Conservation (phyloP, 192 early-diverging fungal genomes). For the Coemansia sp. region DNA sequence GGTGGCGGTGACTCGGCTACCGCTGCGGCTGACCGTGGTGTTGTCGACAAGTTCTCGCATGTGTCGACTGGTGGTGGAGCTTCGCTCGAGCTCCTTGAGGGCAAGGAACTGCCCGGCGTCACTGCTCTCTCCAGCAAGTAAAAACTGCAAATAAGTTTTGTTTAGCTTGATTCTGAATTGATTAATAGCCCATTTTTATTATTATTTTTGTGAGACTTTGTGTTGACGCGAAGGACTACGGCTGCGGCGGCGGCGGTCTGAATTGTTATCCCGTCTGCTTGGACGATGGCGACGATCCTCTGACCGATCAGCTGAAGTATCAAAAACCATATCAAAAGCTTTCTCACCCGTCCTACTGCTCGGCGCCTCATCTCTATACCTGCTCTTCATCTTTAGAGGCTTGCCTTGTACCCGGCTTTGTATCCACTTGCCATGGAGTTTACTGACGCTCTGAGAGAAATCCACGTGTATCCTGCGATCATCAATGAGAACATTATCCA, state of each 20-base stretch:
- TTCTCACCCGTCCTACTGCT: neutral
- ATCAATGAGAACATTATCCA: constrained; percentile 96
- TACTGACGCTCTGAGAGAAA: constrained; percentile 95
- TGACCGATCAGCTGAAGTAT: constrained; percentile 5
- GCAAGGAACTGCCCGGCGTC: constrained; percentile 86
- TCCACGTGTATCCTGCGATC: constrained; percentile 96
- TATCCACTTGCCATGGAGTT: constrained; percentile 81
- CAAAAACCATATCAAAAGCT: constrained; percentile 48
- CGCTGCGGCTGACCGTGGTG: constrained; percentile 86
- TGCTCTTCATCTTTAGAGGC: constrained; percentile 11
- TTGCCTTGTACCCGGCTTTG: constrained; percentile 4
- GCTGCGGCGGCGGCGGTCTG: constrained; percentile 8
- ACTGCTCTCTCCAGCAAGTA: constrained; percentile 70
- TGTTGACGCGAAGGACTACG: constrained; percentile 10
- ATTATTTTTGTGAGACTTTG: neutral
- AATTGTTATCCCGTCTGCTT: neutral
- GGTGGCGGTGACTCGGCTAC: constrained; percentile 99
- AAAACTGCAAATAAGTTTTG: neutral
- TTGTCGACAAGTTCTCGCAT: constrained; percentile 88
- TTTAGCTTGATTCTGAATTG: neutral
- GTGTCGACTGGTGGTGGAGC: constrained; percentile 98
- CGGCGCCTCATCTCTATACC: constrained; percentile 9
- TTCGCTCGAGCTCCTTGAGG: constrained; percentile 93
- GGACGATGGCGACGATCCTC: neutral
- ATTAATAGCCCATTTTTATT: neutral